A percentile compares a stretch with the other conserved stretches of the same genome.
Evolutionary conservation across 495 filamentous ascomycete genomes (phyloP).

Genomic region (Podospora tetraspora): DNA sequence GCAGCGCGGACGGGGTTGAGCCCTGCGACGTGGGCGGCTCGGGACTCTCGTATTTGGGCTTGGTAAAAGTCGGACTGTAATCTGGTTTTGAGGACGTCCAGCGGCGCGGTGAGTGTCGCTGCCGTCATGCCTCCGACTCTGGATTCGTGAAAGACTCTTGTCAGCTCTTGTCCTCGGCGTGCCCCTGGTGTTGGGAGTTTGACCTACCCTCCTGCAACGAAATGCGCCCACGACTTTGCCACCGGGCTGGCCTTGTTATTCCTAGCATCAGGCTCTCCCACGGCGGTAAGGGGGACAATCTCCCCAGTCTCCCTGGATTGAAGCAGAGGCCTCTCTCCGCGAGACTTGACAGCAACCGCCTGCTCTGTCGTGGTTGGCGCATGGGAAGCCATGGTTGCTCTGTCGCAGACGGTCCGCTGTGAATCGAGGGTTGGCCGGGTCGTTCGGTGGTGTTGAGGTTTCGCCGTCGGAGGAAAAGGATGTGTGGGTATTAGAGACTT

Average conservation of each 20-base stretch:
- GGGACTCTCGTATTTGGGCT: slow-evolving; percentile 50
- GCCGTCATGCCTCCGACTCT: slow-evolving; percentile 86
- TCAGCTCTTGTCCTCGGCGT: neutral
- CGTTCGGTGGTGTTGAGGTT: neutral
- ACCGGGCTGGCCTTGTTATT: slow-evolving; percentile 42
- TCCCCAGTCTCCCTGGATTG: slow-evolving; percentile 62
- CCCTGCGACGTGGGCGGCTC: slow-evolving; percentile 34
- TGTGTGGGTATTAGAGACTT: neutral
- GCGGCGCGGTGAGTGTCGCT: slow-evolving; percentile 75
- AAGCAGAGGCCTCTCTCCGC: slow-evolving; percentile 32
- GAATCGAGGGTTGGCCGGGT: neutral
- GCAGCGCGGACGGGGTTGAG: slow-evolving; percentile 45
- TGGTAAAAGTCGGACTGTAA: slow-evolving; percentile 91
- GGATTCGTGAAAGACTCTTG: neutral
- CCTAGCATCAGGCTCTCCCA: slow-evolving; percentile 29
- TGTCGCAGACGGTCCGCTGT: neutral
- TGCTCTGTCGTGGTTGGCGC: slow-evolving; percentile 20
- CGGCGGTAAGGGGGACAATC: slow-evolving; percentile 40
- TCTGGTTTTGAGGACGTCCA: slow-evolving; percentile 87
- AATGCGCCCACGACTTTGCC: slow-evolving; percentile 80
- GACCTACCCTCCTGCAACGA: slow-evolving; percentile 79
- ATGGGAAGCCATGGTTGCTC: slow-evolving; percentile 23
- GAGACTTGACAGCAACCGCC: slow-evolving; percentile 19
- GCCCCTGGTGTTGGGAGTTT: neutral
- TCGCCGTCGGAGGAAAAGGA: neutral